phyloP scores from a whole-genome alignment of 108 stramenopile genomes.

The Parmales sp. region DNA sequence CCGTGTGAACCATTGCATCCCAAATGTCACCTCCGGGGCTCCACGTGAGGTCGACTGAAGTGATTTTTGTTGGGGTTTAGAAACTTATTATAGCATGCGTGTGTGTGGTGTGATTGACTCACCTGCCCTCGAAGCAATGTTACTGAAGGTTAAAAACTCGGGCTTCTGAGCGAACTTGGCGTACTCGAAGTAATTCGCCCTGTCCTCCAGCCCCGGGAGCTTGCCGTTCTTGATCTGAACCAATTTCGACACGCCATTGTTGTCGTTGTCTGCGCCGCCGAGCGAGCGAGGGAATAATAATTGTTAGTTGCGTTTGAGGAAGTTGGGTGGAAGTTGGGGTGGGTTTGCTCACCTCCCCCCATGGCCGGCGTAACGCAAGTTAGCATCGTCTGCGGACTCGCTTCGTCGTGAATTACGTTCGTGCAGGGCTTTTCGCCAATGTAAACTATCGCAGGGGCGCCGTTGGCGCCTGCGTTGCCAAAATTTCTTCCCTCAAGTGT shows the following conservation, averaged over 20 bases:
- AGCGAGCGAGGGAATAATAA: neutral
- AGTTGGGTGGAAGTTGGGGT: no score
- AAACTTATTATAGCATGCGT: no score
- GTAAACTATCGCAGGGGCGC: neutral
- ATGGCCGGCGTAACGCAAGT: constrained; percentile 9
- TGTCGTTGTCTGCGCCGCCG: no score
- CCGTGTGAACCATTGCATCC: constrained; percentile 34
- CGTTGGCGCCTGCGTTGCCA: constrained; percentile 9
- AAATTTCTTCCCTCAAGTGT: constrained; percentile 31
- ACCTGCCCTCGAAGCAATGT: constrained; percentile 26
- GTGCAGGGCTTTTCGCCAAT: constrained; percentile 14
- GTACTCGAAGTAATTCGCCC: constrained; percentile 35
- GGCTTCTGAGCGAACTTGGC: constrained; percentile 14
- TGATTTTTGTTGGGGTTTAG: constrained; percentile 19
- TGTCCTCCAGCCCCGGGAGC: neutral
- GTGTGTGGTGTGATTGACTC: no score
- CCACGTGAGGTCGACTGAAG: constrained; percentile 3
- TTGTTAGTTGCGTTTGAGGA: no score
- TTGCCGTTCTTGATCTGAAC: constrained; percentile 15
- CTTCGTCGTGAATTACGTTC: constrained; percentile 4
- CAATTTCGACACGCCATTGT: no score
- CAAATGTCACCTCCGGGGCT: constrained; percentile 13
- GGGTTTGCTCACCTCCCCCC: neutral
- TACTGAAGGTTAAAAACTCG: constrained; percentile 15
- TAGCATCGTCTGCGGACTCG: neutral